These are phyloP conservation scores for Yamadazyma philogaea DNA, from an alignment of 805 yeast species.

Conservation along the genomic window DNA sequence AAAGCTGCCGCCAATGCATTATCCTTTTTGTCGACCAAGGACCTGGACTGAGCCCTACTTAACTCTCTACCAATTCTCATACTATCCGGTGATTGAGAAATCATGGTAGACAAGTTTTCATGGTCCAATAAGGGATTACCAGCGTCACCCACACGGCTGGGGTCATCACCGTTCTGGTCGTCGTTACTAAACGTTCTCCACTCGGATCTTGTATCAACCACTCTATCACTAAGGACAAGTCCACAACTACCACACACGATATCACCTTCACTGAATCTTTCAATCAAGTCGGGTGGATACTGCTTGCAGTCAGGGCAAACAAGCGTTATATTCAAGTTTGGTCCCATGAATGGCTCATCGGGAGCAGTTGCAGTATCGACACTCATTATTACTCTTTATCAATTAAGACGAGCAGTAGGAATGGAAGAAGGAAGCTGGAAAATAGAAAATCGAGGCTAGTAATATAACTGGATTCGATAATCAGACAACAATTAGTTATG, in stretches of 20 bases:
- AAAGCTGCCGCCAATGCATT: constrained; percentile 85
- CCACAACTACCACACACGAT: constrained; percentile 99
- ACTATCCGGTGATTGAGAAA: constrained; percentile 83
- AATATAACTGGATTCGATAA: background rate
- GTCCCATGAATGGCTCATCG: constrained; percentile 49
- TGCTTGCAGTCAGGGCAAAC: constrained; percentile 96
- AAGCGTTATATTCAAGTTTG: constrained; percentile 81
- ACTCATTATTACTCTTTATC: constrained; percentile 7
- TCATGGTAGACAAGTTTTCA: constrained; percentile 88
- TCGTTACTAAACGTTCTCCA: constrained; percentile 99
- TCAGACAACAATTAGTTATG: background rate
- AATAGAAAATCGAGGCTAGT: background rate
- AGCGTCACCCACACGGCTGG: constrained; percentile 99
- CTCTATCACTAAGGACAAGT: constrained; percentile 82
- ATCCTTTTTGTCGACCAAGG: constrained; percentile 83
- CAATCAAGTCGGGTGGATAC: constrained; percentile 92
- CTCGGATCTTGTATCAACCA: constrained; percentile 93
- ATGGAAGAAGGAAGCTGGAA: background rate
- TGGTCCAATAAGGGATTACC: constrained; percentile 88
- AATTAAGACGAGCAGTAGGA: constrained; percentile 3
- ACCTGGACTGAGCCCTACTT: constrained; percentile 83
- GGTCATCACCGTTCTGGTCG: constrained; percentile 97
- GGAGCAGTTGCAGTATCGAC: constrained; percentile 5
- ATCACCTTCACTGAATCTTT: constrained; percentile 95
- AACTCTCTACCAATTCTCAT: constrained; percentile 84